A percentile compares a stretch with the other conserved stretches of the same genome.
Conservation (phyloP, 2,329 filamentous ascomycete species). For the Lasiodiplodia hormozganensis region DNA sequence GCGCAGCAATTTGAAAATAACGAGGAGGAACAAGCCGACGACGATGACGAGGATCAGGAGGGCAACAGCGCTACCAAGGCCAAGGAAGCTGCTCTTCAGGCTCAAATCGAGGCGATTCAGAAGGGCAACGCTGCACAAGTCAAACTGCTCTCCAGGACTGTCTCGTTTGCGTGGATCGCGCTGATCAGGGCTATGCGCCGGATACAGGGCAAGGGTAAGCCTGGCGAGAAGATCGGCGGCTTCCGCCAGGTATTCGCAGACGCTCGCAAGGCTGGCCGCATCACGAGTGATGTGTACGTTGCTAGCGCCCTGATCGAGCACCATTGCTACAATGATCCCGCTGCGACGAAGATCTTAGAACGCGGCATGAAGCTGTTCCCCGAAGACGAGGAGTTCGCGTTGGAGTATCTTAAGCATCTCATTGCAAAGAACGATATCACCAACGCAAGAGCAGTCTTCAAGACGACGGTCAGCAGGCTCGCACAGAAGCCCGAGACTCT, state of each 20-base stretch:
- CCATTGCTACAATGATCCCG: constrained; percentile 91
- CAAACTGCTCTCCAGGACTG: constrained; percentile 78
- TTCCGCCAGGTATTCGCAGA: constrained; percentile 89
- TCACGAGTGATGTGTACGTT: constrained; percentile 95
- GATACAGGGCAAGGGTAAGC: constrained; percentile 79
- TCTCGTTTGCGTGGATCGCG: constrained; percentile 95
- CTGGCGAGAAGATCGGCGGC: constrained; percentile 68
- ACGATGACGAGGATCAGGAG: constrained; percentile 63
- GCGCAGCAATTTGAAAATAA: constrained; percentile 52
- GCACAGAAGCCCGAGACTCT: constrained; percentile 77
- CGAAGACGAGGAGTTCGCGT: constrained; percentile 88
- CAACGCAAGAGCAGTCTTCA: constrained; percentile 94
- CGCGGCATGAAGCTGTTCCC: constrained; percentile 92
- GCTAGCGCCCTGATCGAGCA: constrained; percentile 93
- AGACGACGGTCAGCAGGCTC: constrained; percentile 87
- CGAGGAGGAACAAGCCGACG: constrained; percentile 48
- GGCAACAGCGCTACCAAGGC: constrained; percentile 49
- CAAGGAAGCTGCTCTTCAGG: constrained; percentile 60
- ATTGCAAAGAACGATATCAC: constrained; percentile 92
- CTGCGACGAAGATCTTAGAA: constrained; percentile 95
- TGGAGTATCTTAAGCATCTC: constrained; percentile 95
- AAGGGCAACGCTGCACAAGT: constrained; percentile 76
- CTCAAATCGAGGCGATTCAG: constrained; percentile 64
- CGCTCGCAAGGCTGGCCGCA: constrained; percentile 82
- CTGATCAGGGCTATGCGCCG: constrained; percentile 93